These are phyloP conservation scores for Pinus tabuliformis DNA, from an alignment of 75 land plant genomes.

Conservation along the genomic window DNA sequence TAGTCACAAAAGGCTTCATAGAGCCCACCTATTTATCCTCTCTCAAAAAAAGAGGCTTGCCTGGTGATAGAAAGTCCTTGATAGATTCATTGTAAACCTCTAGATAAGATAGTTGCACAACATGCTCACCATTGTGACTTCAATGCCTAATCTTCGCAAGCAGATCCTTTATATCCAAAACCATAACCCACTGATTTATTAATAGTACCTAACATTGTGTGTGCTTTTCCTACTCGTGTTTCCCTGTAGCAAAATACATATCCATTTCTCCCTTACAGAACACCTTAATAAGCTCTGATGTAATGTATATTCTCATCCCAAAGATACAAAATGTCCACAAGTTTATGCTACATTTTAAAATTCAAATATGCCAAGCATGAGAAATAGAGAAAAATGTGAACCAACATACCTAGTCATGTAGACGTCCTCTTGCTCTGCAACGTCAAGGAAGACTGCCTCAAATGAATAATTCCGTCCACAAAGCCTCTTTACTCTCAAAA, in stretches of 20 bases:
- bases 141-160: constrained; percentile 3
- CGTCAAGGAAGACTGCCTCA: constrained; percentile 23
- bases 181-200: constrained; percentile 22
- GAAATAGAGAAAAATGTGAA: not conserved
- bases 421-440: constrained; percentile 15
- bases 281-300: constrained; percentile 24
- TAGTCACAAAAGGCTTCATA: not conserved
- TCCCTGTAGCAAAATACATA: constrained; percentile 35
- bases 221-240: constrained; percentile 29
- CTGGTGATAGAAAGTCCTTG: constrained; percentile 21
- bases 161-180: constrained; percentile 18
- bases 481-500: not conserved
- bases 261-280: constrained; percentile 20
- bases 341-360: not conserved
- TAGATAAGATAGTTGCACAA: not conserved
- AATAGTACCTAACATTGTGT: constrained; percentile 29
- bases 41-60: constrained; percentile 10
- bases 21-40: constrained; percentile 21
- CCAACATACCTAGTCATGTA: not conserved
- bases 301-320: constrained; percentile 1
- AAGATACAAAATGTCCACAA: not conserved
- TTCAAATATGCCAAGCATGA: not conserved
- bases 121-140: not conserved
- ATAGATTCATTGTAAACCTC: not conserved
- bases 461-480: constrained; percentile 14